These are phyloP conservation scores for Populus hybrid DNA, from an alignment of 441 rosid genomes.

Conservation along the genomic window DNA sequence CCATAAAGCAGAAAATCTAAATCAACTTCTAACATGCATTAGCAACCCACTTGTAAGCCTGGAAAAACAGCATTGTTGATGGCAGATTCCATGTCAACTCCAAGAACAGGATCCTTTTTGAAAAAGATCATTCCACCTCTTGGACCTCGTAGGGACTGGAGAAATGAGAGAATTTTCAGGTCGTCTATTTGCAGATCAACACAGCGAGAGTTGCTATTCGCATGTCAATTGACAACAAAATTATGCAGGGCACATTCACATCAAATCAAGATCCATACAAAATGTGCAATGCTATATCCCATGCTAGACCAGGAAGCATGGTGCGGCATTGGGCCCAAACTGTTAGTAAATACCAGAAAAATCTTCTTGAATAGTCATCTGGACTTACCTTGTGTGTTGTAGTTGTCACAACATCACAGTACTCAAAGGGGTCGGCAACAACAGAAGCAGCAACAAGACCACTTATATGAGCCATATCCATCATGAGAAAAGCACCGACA, in stretches of 20 bases:
- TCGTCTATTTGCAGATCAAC: neutral
- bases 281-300: neutral
- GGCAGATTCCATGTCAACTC: conserved; percentile 77
- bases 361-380: neutral
- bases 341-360: neutral
- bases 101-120: conserved; percentile 67
- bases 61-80: conserved; percentile 94
- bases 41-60: conserved; percentile 66
- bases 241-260: neutral
- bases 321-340: neutral
- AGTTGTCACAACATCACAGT: conserved; percentile 88
- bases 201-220: neutral
- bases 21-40: neutral
- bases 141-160: conserved; percentile 92
- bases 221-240: neutral
- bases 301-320: neutral
- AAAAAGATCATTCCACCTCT: conserved; percentile 99
- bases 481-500: conserved; percentile 90
- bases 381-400: conserved; percentile 79
- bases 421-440: conserved; percentile 76
- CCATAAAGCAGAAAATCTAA: neutral
- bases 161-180: neutral
- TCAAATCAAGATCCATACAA: neutral
- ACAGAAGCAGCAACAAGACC: conserved; percentile 94
- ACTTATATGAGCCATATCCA: conserved; percentile 96